Conservation (phyloP, 306 rosid species). For the Morella rubra region DNA sequence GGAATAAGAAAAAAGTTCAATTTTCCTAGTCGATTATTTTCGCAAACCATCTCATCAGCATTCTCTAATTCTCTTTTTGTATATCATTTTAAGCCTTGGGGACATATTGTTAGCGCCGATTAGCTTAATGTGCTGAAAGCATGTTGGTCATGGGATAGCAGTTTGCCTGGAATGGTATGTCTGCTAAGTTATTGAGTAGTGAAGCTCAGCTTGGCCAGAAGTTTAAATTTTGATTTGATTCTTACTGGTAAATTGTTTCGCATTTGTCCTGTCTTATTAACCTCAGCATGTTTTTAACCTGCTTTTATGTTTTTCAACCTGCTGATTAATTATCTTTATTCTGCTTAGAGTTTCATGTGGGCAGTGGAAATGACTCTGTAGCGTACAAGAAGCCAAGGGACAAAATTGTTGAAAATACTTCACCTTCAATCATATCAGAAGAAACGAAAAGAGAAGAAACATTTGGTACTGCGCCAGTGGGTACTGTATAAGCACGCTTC, state of each 20-base stretch:
- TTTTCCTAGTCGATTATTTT: not conserved
- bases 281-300: constrained; percentile 8
- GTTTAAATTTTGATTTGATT: not conserved
- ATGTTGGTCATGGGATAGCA: not conserved
- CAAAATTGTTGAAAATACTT: constrained; percentile 24
- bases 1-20: too few species aligned
- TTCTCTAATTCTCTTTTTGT: not conserved
- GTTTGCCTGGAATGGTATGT: not conserved
- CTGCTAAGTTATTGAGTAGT: not conserved
- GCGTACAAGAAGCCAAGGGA: constrained; percentile 29
- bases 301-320: constrained; percentile 14
- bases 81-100: too few species aligned
- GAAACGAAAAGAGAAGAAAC: constrained; percentile 27
- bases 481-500: constrained; percentile 10
- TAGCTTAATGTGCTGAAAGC: not conserved
- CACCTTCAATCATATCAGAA: constrained; percentile 19
- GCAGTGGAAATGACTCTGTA: constrained; percentile 26
- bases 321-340: constrained; percentile 16
- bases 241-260: not conserved
- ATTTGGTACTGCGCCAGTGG: constrained; percentile 25
- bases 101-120: not conserved
- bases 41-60: not conserved
- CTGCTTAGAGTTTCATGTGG: constrained; percentile 31
- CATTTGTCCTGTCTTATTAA: not conserved
- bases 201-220: too few species aligned